Evolutionary conservation across 176 grass and related monocot species (phyloP).

Genomic region (Oryza glaberrima): DNA sequence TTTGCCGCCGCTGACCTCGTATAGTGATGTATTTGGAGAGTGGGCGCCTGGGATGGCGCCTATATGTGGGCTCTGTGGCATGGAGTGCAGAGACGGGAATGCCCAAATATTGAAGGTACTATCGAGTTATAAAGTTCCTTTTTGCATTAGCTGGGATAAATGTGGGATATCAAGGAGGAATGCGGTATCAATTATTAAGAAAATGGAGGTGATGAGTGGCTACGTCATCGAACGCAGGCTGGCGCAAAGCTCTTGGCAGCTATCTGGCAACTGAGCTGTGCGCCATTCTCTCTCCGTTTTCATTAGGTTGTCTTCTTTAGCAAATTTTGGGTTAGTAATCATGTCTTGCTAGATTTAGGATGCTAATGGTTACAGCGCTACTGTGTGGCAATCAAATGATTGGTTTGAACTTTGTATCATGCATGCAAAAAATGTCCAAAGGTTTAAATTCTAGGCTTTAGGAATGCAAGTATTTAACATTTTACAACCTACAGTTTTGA

Average conservation of each 20-base stretch:
- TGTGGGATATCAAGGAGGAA: not conserved
- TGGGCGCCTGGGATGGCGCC: conserved; percentile 55
- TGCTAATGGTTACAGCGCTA: conserved; percentile 2
- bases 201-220: not conserved
- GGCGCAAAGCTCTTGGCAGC: not conserved
- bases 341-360: not conserved
- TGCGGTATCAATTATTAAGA: not conserved
- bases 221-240: not conserved
- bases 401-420: not conserved
- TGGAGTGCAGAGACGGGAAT: conserved; percentile 36
- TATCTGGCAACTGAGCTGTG: not conserved
- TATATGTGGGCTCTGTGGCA: conserved; percentile 54
- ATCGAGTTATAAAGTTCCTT: not conserved
- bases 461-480: not conserved
- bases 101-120: conserved; percentile 63
- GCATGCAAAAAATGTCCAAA: conserved; percentile 12
- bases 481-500: not conserved
- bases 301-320: not conserved
- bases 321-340: not conserved
- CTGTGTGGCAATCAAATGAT: not conserved
- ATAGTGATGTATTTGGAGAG: conserved; percentile 78
- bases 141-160: not conserved
- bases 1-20: conserved; percentile 75
- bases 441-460: not conserved
- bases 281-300: not conserved